These are phyloP conservation scores for Globisporangium sylvaticum DNA, from an alignment of 352 stramenopile genomes.

Conservation along the genomic window DNA sequence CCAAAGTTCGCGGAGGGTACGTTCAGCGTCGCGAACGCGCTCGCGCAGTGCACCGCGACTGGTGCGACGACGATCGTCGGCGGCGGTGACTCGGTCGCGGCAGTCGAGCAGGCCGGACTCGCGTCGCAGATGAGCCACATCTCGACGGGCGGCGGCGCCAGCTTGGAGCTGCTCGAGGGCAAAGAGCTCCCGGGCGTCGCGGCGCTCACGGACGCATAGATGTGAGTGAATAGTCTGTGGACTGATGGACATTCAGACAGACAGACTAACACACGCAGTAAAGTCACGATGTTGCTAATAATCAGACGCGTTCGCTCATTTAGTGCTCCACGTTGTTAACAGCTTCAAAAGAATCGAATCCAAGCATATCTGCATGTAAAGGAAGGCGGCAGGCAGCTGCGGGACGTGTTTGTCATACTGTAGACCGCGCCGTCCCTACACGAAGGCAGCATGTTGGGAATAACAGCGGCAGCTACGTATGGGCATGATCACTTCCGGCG, in stretches of 20 bases:
- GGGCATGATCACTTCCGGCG: not conserved
- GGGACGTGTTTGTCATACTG: not conserved
- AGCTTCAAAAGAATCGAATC: not conserved
- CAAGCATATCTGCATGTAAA: too few relatives aligned
- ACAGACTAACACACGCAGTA: not conserved
- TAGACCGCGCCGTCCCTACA: not conserved
- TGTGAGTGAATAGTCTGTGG: not conserved
- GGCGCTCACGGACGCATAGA: constrained; percentile 76
- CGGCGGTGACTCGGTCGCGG: constrained; percentile 95
- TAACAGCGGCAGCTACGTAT: not conserved
- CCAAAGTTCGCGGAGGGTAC: constrained; percentile 94
- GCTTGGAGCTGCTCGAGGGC: constrained; percentile 97
- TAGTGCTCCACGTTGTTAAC: not conserved
- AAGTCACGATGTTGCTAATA: not conserved
- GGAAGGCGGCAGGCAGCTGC: not conserved
- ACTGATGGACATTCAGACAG: not conserved
- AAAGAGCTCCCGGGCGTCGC: constrained; percentile 97
- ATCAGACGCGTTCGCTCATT: not conserved
- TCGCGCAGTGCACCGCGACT: constrained; percentile 85
- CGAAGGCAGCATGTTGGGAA: not conserved
- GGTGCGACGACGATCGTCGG: constrained; percentile 90
- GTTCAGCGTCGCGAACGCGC: constrained; percentile 87
- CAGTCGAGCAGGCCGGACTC: constrained; percentile 91
- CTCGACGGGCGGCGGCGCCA: constrained; percentile 97
- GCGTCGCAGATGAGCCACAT: constrained; percentile 95